Evolutionary conservation across 768 basidiomycete species (phyloP).

Genomic region (Hortiboletus flavorubellus): DNA sequence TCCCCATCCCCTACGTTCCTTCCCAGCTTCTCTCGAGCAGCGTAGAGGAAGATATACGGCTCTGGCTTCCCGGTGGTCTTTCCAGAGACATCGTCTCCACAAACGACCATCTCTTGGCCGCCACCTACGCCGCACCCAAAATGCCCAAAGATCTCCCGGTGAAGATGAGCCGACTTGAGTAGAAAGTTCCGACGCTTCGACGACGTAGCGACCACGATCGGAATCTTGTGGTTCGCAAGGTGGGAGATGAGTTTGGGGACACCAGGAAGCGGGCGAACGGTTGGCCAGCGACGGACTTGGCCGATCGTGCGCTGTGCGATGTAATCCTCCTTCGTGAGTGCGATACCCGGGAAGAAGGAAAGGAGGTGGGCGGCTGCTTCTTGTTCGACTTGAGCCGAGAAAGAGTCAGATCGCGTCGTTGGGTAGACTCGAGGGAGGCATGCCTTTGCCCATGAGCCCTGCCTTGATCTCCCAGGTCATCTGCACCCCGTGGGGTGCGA

Average conservation of each 20-base stretch:
- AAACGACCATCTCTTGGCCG: conserved; percentile 54
- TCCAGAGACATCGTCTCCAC: conserved; percentile 63
- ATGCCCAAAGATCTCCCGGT: conserved; percentile 48
- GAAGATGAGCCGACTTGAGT: conserved; percentile 64
- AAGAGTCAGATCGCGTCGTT: neutral
- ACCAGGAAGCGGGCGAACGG: conserved; percentile 72
- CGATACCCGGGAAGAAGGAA: conserved; percentile 72
- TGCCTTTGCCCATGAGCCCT: conserved; percentile 86
- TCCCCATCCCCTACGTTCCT: conserved; percentile 51
- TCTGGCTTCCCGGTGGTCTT: conserved; percentile 69
- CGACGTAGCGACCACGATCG: conserved; percentile 81
- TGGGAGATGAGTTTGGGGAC: conserved; percentile 65
- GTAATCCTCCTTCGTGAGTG: conserved; percentile 61
- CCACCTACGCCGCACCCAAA: conserved; percentile 23
- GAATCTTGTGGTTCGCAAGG: conserved; percentile 61
- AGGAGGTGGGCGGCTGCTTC: conserved; percentile 65
- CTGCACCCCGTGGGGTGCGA: conserved; percentile 64
- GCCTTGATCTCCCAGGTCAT: conserved; percentile 91
- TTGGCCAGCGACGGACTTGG: conserved; percentile 68
- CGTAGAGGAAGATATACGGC: conserved; percentile 77
- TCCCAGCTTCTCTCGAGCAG: conserved; percentile 59
- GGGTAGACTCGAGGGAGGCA: conserved; percentile 9
- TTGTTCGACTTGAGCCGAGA: conserved; percentile 49
- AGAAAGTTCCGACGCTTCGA: conserved; percentile 62
- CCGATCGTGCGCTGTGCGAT: conserved; percentile 49